Conservation (phyloP, 148 eudicot genomes). For the Cornus controversa region DNA sequence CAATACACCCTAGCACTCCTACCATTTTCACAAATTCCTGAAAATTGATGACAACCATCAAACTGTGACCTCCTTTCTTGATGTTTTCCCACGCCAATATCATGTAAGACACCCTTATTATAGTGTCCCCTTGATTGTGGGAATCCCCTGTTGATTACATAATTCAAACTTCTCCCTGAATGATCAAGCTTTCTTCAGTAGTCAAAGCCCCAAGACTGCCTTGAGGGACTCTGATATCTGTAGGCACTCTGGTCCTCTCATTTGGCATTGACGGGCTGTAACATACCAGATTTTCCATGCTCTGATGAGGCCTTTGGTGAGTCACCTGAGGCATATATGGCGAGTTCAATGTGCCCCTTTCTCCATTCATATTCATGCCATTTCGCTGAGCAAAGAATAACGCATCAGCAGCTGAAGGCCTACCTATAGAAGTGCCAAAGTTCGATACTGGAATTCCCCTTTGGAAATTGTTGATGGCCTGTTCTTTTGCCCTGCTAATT, state of each 20-base stretch:
- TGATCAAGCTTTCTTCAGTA: constrained; percentile 33
- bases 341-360: constrained; percentile 12
- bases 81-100: constrained; percentile 10
- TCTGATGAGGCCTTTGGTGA: constrained; percentile 9
- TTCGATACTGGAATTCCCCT: constrained; percentile 18
- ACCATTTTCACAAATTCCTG: constrained; percentile 14
- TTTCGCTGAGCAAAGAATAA: constrained; percentile 14
- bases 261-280: constrained; percentile 12
- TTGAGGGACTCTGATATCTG: constrained; percentile 20
- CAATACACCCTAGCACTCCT: constrained; percentile 9
- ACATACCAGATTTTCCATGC: constrained; percentile 16
- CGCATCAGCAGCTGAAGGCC: constrained; percentile 15
- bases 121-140: constrained; percentile 14
- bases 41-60: constrained; percentile 1
- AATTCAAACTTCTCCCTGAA: constrained; percentile 29
- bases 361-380: constrained; percentile 20
- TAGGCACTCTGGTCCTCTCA: constrained; percentile 18
- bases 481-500: constrained; percentile 2
- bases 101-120: constrained; percentile 7
- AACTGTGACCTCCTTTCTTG: constrained; percentile 17
- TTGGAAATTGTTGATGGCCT: constrained; percentile 8
- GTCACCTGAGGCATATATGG: constrained; percentile 18
- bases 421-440: constrained; percentile 8
- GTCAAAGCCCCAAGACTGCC: constrained; percentile 17
- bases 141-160: constrained; percentile 18